Evolutionary conservation across 2,329 filamentous ascomycete genomes (phyloP).

Genomic region (Lasiodiplodia gonubiensis): DNA sequence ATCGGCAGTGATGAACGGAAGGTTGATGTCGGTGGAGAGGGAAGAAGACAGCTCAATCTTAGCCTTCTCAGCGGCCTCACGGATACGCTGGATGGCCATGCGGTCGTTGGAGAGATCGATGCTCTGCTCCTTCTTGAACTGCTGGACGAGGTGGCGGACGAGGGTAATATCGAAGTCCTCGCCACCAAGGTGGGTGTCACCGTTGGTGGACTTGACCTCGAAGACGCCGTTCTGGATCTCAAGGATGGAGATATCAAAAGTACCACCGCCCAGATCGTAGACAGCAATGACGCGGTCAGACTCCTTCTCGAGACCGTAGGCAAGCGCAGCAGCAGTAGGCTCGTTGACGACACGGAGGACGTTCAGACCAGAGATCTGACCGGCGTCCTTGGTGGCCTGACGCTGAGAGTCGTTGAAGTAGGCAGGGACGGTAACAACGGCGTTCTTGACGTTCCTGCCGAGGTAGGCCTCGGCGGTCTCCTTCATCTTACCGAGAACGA

Average conservation of each 20-base stretch:
- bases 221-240: slow-evolving; percentile 98
- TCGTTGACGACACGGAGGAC: slow-evolving; percentile 98
- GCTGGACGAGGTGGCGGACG: slow-evolving; percentile 88
- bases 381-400: slow-evolving; percentile 97
- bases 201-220: slow-evolving; percentile 98
- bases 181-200: slow-evolving; percentile 97
- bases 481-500: slow-evolving; percentile 98
- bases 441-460: slow-evolving; percentile 89
- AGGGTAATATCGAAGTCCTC: slow-evolving; percentile 97
- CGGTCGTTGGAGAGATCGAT: slow-evolving; percentile 90
- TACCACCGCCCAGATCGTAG: slow-evolving; percentile 98
- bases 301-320: slow-evolving; percentile 96
- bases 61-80: slow-evolving; percentile 97
- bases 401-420: slow-evolving; percentile 99
- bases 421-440: slow-evolving; percentile 93
- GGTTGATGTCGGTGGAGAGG: slow-evolving; percentile 94
- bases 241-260: slow-evolving; percentile 97
- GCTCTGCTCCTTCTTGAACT: slow-evolving; percentile 95
- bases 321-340: slow-evolving; percentile 92
- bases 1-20: slow-evolving; percentile 98
- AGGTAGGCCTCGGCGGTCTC: slow-evolving; percentile 95
- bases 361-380: slow-evolving; percentile 94
- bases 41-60: slow-evolving; percentile 98
- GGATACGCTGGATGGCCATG: slow-evolving; percentile 99
- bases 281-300: slow-evolving; percentile 88